These are phyloP conservation scores for Ulota crispa DNA, from an alignment of 225 moss, liverwort and hornwort genomes.

Conservation along the genomic window DNA sequence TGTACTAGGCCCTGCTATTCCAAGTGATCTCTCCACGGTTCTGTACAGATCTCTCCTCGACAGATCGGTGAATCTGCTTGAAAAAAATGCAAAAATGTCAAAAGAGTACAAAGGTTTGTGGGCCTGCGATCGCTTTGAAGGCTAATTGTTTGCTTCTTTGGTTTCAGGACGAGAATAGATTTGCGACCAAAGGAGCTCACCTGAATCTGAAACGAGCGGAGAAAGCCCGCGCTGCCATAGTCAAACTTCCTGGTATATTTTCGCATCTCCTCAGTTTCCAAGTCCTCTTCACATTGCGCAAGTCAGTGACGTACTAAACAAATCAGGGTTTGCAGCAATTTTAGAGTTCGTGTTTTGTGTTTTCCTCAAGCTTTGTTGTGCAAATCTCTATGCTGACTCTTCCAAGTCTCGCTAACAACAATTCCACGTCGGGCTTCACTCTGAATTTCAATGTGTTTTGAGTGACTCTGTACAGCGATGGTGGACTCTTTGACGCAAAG, in stretches of 20 bases:
- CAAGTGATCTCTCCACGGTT: neutral
- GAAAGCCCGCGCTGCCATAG: slow-evolving; percentile 87
- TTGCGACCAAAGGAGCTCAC: slow-evolving; percentile 95
- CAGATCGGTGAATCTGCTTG: neutral
- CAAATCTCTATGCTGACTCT: neutral
- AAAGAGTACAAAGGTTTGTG: neutral
- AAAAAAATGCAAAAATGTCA: neutral
- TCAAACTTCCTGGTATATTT: slow-evolving; percentile 81
- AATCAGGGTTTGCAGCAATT: neutral
- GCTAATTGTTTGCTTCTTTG: neutral
- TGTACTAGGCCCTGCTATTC: neutral
- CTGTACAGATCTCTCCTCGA: neutral
- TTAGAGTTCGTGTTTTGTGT: neutral
- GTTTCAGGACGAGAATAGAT: slow-evolving; percentile 90
- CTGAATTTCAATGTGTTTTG: neutral
- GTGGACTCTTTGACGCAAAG: slow-evolving; percentile 86
- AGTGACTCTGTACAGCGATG: slow-evolving; percentile 53
- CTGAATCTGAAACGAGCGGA: slow-evolving; percentile 96
- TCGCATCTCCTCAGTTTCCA: neutral
- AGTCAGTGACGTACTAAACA: neutral
- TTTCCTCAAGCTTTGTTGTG: too few relatives aligned
- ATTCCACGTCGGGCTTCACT: neutral
- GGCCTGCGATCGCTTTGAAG: neutral
- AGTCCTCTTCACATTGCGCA: neutral
- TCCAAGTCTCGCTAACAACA: neutral